Percentiles rank a stretch among this genome's conserved stretches.
These are phyloP conservation scores for Colletotrichum godetiae DNA, from an alignment of 2,329 filamentous ascomycete species.

Conservation along the genomic window DNA sequence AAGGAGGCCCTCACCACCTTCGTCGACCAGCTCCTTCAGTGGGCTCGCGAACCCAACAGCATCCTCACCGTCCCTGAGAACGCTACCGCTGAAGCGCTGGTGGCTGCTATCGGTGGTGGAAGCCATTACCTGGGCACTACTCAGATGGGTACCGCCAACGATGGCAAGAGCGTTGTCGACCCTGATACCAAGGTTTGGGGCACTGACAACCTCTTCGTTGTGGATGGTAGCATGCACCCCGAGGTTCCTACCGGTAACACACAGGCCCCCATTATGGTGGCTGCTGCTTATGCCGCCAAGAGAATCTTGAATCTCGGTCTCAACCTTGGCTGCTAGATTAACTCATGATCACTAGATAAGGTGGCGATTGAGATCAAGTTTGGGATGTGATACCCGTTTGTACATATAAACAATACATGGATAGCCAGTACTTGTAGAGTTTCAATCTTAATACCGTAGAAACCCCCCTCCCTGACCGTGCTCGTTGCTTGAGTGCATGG, in stretches of 20 bases:
- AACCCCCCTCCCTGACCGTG: too few relatives aligned
- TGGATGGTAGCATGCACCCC: conserved; percentile 46
- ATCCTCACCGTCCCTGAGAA: conserved; percentile 38
- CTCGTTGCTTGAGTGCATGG: not conserved
- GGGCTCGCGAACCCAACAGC: conserved; percentile 39
- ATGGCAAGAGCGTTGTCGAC: conserved; percentile 47
- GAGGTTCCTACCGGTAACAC: conserved; percentile 43
- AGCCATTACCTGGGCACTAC: conserved; percentile 46
- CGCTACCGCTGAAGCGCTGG: conserved; percentile 38
- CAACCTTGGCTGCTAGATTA: not conserved
- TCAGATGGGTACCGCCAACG: conserved; percentile 44
- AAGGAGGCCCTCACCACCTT: conserved; percentile 42
- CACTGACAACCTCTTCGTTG: conserved; percentile 44
- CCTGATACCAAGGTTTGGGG: conserved; percentile 45
- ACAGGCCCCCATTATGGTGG: conserved; percentile 35
- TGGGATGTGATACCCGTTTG: not conserved
- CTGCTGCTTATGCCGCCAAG: conserved; percentile 30
- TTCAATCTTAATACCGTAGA: not conserved
- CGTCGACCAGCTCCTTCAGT: conserved; percentile 41
- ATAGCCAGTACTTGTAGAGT: not conserved
- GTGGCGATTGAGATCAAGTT: not conserved
- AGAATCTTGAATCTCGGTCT: conserved; percentile 16
- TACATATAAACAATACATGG: not conserved
- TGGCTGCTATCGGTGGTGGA: conserved; percentile 40
- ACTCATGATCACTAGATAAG: not conserved